These are phyloP conservation scores for Mycena polygramma DNA, from an alignment of 768 basidiomycete genomes.

Conservation along the genomic window DNA sequence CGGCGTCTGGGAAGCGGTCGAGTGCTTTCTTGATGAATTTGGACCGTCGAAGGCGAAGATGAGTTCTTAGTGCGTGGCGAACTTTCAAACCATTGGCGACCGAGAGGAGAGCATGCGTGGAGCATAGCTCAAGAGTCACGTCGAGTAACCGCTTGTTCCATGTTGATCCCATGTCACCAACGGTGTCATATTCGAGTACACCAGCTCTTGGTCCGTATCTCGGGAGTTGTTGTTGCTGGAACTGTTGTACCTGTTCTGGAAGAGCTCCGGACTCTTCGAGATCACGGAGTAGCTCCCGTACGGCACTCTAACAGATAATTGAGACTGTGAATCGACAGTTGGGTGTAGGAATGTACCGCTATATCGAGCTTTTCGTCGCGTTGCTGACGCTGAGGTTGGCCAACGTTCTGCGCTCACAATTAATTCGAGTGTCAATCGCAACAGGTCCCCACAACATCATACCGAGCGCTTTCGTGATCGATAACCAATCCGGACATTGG, in stretches of 20 bases:
- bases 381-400: too few relatives aligned
- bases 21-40: background rate
- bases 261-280: background rate
- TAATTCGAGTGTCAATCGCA: too few relatives aligned
- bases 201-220: conserved; percentile 6
- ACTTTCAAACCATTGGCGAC: background rate
- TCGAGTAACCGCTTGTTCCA: background rate
- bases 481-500: too few relatives aligned
- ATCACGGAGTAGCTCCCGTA: background rate
- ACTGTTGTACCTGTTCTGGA: conserved; percentile 2
- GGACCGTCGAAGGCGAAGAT: background rate
- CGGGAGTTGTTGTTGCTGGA: background rate
- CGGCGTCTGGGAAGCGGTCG: conserved; percentile 2
- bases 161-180: background rate
- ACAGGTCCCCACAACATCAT: too few relatives aligned
- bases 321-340: background rate
- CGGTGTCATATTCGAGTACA: conserved; percentile 5
- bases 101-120: background rate
- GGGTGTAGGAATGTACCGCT: background rate
- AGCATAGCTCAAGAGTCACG: background rate
- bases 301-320: background rate
- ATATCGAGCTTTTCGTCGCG: too few relatives aligned
- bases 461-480: too few relatives aligned
- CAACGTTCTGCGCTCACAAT: too few relatives aligned
- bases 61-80: background rate